Evolutionary conservation across 2,329 filamentous ascomycete genomes (phyloP), one percentile per base, ranked within the genome.

Genomic region (Aotearoamyces nothofagi): DNA sequence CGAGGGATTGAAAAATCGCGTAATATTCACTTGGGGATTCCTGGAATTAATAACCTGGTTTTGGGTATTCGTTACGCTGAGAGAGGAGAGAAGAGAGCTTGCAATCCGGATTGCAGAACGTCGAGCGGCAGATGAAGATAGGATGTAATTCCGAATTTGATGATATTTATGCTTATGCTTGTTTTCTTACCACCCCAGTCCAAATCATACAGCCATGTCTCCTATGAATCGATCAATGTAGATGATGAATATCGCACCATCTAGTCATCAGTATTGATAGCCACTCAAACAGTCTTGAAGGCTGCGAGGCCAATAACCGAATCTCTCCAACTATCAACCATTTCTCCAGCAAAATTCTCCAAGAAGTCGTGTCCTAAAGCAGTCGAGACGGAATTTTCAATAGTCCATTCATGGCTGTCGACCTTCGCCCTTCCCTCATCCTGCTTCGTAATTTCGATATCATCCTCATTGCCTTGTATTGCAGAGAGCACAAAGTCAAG

Each of bases 11-110:
- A 83, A 86, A 58, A 92, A 92, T 49, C 69, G 82, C 28, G 59
- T 92, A 22, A 70, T 92, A 22, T 92, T 94, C 49, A 74, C 78
- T 1, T 90, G 83, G 54, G 73, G 72, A 6, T 90, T 93, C 44
- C 47, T 92, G 46, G 86, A 94, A 59, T 69, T 82, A 50, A 61
- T 82, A 40, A 66, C 68, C 36, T 93, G 84, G 82, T 84, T 92
- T 53, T 93, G 84, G 84, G 72, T 70, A 14, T 82, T 73, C 63
- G 62, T 76, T 16, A 78, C 70, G 4, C 51, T 83, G 42, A 60
- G 70, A 29, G 78, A 83, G 44, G 78, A 83, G 57, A 47, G 56
- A 31, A 48, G 46, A 27, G 47, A 52, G 27, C 42, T 53, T 17
- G 41, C 48, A 8, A 36, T 52, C 16, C 47, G 45, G 25, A 37